Evolutionary conservation across 805 yeast species (phyloP), one percentile per base, ranked within the genome.

Genomic region (Metschnikowia vanudenii): DNA sequence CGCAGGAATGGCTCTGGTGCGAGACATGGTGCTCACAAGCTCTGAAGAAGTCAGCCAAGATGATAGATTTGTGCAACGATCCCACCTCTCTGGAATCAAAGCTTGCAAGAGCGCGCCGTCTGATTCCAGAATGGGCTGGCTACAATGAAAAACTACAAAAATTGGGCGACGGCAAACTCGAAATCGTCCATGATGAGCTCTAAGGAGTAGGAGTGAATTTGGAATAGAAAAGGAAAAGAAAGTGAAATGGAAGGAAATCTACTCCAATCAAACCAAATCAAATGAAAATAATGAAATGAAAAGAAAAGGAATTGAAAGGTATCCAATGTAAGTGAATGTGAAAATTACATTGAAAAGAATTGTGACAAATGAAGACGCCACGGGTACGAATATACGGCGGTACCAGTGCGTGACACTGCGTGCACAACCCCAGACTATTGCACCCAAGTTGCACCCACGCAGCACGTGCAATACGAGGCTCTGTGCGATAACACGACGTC

Each of bases 1-100:
- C 89, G 3, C 84, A 84, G 54, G 91, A 87, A 37, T 88, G 96
- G 95, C 68, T 88, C 32, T 89, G 96, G 96, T 89, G 96, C 66
- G 96, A 88, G 59, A 88, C 96, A 0, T 88, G 96, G 96, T 87
- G 96, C 63, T 74, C 82, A 26, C 87, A 82, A 52, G 84, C 76
- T 41, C 68, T 79, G 29, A 65, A 84, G 47, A 62, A 61, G 44
- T 67, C 68, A 0, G 96, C 96, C 2, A 85, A 82, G 61, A 85
- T 91, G 10, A 85, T 88, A 51, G 96, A 88, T 58, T 67, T 88
- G 50, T 88, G 96, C 66, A 85, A 85, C 62, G 88, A 89, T 57
- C 96, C 96, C 2, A 61, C 85, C 46, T 84, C 94, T 0, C 84
- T 84, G 55, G 96, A 88, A 58, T 83, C 85, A 17, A 88, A 88